These are phyloP conservation scores for Moesziomyces parantarcticus DNA, from an alignment of 1,284 basidiomycete genomes.

Conservation along the genomic window DNA sequence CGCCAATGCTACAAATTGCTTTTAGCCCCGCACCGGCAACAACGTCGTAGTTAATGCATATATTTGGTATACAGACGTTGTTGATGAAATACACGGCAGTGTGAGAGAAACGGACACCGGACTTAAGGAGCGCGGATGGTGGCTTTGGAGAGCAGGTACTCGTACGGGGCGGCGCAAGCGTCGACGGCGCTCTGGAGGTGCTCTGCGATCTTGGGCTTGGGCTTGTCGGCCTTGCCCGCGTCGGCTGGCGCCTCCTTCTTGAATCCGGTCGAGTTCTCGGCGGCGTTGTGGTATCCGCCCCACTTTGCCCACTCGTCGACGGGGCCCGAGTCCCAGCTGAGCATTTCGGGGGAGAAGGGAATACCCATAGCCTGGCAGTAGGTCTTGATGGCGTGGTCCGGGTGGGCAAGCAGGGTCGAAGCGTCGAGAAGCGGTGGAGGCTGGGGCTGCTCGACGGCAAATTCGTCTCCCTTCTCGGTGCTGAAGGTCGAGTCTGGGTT, in stretches of 20 bases:
- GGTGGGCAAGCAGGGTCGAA: conserved; percentile 51
- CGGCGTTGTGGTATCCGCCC: conserved; percentile 62
- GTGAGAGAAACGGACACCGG: neutral
- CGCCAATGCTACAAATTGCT: neutral
- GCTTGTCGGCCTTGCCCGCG: conserved; percentile 11
- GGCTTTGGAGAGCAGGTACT: conserved; percentile 42
- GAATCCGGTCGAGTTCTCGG: conserved; percentile 63
- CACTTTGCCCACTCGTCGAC: conserved; percentile 64
- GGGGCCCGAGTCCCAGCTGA: conserved; percentile 60
- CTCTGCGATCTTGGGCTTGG: conserved; percentile 43
- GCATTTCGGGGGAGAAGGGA: conserved; percentile 58
- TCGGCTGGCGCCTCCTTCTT: conserved; percentile 39
- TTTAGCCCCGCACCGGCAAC: too few relatives aligned
- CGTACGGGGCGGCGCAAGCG: conserved; percentile 33
- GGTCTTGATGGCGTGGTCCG: conserved; percentile 50
- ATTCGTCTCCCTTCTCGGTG: conserved; percentile 30
- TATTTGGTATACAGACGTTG: neutral
- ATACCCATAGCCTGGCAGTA: conserved; percentile 60
- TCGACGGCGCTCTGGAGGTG: conserved; percentile 50
- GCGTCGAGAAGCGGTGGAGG: conserved; percentile 62
- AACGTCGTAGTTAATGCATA: neutral
- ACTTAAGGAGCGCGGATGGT: conserved; percentile 34
- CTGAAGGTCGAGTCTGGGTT: conserved; percentile 61
- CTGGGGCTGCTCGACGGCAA: conserved; percentile 46
- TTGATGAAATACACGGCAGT: too few relatives aligned